These are phyloP conservation scores for Solanum neorickii DNA, from an alignment of 257 asterid species.

Conservation along the genomic window DNA sequence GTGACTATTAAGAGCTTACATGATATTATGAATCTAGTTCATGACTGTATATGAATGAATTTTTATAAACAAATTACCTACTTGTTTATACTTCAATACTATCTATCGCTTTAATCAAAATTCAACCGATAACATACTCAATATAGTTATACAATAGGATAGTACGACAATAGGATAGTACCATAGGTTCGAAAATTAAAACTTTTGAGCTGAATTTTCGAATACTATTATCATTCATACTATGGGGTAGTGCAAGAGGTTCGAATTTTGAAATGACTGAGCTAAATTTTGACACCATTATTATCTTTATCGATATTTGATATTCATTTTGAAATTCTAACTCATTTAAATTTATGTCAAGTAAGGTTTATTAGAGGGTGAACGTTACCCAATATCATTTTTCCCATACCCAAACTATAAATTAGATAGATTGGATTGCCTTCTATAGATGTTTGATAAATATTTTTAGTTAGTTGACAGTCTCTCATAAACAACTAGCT, in stretches of 20 bases:
- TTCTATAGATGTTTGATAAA: neutral
- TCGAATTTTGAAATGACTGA: neutral
- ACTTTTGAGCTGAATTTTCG: no score
- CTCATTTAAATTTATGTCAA: neutral
- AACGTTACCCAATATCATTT: no score
- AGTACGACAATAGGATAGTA: no score
- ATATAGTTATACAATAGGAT: no score
- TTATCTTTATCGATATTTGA: neutral
- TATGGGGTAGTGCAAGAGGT: neutral
- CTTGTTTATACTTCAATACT: neutral
- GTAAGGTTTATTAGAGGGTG: neutral
- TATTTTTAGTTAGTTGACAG: no score
- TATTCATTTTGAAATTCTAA: accelerated
- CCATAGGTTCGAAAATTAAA: no score
- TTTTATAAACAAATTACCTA: neutral
- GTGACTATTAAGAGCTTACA: neutral
- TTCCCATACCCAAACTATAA: neutral
- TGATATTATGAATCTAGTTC: neutral
- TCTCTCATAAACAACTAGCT: no score
- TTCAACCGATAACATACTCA: no score
- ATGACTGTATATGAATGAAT: neutral
- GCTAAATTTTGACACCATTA: no score
- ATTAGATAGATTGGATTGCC: neutral
- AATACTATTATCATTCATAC: no score
- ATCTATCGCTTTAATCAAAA: neutral